Evolutionary conservation across 2,329 filamentous ascomycete genomes (phyloP).

Genomic region (Xylaria multiplex): DNA sequence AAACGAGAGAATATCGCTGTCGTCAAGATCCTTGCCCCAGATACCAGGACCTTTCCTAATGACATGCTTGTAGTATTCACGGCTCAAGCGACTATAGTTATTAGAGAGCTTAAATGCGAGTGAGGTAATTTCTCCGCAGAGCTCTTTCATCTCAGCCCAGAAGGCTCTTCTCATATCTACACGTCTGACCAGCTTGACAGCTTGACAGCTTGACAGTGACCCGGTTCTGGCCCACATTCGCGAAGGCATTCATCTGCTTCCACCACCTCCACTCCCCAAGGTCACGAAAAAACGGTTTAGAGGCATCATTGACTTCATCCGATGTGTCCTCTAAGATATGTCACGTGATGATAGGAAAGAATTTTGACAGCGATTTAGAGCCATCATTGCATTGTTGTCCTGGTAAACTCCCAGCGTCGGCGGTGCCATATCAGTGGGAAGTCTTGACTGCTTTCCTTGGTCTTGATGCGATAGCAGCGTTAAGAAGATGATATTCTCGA

Average conservation of each 20-base stretch:
- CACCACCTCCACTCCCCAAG: neutral
- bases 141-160: constrained; percentile 49
- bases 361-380: constrained; percentile 8
- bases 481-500: too few species aligned
- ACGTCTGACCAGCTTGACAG: constrained; percentile 30
- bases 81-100: constrained; percentile 51
- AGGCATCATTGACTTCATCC: neutral
- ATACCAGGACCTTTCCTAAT: constrained; percentile 45
- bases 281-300: neutral
- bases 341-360: neutral
- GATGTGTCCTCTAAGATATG: neutral
- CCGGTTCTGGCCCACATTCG: constrained; percentile 10
- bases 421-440: neutral
- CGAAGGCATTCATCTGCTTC: constrained; percentile 12
- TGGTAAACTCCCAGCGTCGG: constrained; percentile 7
- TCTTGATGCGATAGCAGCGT: too few species aligned
- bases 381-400: constrained; percentile 5
- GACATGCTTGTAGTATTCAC: constrained; percentile 47
- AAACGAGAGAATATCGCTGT: constrained; percentile 43
- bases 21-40: constrained; percentile 48
- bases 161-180: constrained; percentile 39
- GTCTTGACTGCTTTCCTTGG: too few species aligned
- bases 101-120: constrained; percentile 53
- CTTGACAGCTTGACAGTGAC: constrained; percentile 18
- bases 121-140: constrained; percentile 14